A percentile compares a stretch with the other conserved stretches of the same genome.
Conservation (phyloP, 2,329 filamentous ascomycete species). For the Alternaria hordeiaustralica region DNA sequence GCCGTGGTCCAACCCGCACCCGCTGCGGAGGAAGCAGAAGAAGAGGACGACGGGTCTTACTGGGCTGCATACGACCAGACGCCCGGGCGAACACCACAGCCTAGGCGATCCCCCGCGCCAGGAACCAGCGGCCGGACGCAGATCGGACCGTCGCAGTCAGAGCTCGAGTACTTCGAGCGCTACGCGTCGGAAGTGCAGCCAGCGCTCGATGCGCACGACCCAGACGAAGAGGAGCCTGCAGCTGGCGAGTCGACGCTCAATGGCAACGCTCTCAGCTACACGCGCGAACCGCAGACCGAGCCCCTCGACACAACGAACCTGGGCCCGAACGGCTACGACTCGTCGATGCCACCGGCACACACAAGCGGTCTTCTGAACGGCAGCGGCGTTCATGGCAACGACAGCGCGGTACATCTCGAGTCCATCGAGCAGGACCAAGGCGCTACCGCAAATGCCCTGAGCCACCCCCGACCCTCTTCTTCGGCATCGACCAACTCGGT, state of each 20-base stretch:
- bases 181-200: conserved; percentile 79
- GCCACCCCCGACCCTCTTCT: conserved; percentile 46
- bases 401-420: conserved; percentile 32
- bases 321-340: conserved; percentile 41
- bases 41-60: conserved; percentile 77
- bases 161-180: conserved; percentile 77
- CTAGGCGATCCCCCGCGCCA: conserved; percentile 69
- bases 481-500: conserved; percentile 59
- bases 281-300: conserved; percentile 52
- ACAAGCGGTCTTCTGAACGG: conserved; percentile 7
- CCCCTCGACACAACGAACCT: conserved; percentile 49
- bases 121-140: conserved; percentile 45
- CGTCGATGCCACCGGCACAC: conserved; percentile 36
- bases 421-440: conserved; percentile 26
- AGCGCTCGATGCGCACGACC: conserved; percentile 80
- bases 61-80: conserved; percentile 80
- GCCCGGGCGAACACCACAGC: conserved; percentile 54
- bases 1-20: conserved; percentile 18
- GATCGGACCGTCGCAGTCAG: conserved; percentile 52
- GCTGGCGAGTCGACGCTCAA: conserved; percentile 60
- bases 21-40: conserved; percentile 34
- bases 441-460: conserved; percentile 36
- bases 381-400: conserved; percentile 12
- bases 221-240: conserved; percentile 68
- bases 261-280: conserved; percentile 57